Conservation (phyloP, 805 yeast genomes). For the Candida caryicola region DNA sequence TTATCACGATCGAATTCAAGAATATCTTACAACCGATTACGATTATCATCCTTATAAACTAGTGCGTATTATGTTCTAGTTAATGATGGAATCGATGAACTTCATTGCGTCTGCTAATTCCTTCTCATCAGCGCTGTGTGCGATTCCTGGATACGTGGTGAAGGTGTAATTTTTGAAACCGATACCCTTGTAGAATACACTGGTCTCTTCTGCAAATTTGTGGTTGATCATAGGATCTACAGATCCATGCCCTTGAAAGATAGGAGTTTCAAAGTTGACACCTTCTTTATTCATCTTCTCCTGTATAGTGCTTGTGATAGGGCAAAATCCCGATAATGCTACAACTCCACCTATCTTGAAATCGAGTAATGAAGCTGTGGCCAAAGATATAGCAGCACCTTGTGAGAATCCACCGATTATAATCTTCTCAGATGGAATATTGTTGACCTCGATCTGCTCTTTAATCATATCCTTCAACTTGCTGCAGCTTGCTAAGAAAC, state of each 20-base stretch:
- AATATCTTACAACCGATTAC: too few relatives aligned
- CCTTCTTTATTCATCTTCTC: constrained; percentile 19
- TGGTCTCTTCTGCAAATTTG: constrained; percentile 37
- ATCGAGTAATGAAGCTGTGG: constrained; percentile 52
- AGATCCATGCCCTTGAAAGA: constrained; percentile 88
- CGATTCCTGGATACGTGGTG: constrained; percentile 58
- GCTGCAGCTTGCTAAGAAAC: constrained; percentile 51
- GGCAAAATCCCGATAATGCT: constrained; percentile 73
- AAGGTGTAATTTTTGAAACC: constrained; percentile 44
- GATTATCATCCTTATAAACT: too few relatives aligned
- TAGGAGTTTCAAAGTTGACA: constrained; percentile 61
- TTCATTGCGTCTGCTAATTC: constrained; percentile 56
- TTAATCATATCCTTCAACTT: constrained; percentile 45
- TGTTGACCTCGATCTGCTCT: constrained; percentile 48
- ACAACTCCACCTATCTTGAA: constrained; percentile 75
- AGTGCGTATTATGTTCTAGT: too few relatives aligned
- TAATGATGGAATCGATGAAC: constrained; percentile 28
- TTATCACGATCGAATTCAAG: too few relatives aligned
- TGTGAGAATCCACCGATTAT: constrained; percentile 96
- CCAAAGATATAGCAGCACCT: constrained; percentile 81
- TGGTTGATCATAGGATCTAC: constrained; percentile 62
- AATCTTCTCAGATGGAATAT: constrained; percentile 62
- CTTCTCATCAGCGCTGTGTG: constrained; percentile 64
- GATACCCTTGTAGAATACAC: constrained; percentile 45
- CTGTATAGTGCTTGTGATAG: constrained; percentile 24